phyloP scores from a whole-genome alignment of 345 rosid genomes.

The Balakata baccata region DNA sequence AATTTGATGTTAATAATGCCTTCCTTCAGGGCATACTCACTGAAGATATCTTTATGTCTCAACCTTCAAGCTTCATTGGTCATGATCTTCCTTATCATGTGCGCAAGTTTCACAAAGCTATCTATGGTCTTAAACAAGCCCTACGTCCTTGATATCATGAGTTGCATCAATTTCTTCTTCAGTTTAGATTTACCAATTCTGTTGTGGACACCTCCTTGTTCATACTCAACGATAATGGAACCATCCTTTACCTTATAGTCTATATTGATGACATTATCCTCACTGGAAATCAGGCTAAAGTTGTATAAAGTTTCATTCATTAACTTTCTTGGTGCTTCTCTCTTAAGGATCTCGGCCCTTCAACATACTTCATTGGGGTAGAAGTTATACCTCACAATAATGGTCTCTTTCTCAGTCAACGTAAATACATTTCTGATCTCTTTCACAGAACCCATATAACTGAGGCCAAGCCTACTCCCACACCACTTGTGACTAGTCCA shows the following conservation, averaged over 20 bases:
- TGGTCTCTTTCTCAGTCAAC: background rate
- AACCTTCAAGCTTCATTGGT: background rate
- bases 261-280: background rate
- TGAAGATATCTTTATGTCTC: background rate
- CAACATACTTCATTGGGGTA: background rate
- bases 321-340: background rate
- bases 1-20: background rate
- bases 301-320: too few species aligned
- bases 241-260: background rate
- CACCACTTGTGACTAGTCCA: background rate
- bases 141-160: background rate
- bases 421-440: background rate
- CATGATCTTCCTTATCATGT: background rate
- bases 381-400: background rate
- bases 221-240: background rate
- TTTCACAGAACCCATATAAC: background rate
- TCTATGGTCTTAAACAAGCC: background rate
- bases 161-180: background rate
- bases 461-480: background rate
- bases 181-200: background rate
- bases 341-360: background rate
- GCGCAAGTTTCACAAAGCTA: background rate
- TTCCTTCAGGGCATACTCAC: background rate
- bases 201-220: background rate
- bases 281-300: too few species aligned